phyloP scores from a whole-genome alignment of 768 basidiomycete species.

The Tulasnella sp. region DNA sequence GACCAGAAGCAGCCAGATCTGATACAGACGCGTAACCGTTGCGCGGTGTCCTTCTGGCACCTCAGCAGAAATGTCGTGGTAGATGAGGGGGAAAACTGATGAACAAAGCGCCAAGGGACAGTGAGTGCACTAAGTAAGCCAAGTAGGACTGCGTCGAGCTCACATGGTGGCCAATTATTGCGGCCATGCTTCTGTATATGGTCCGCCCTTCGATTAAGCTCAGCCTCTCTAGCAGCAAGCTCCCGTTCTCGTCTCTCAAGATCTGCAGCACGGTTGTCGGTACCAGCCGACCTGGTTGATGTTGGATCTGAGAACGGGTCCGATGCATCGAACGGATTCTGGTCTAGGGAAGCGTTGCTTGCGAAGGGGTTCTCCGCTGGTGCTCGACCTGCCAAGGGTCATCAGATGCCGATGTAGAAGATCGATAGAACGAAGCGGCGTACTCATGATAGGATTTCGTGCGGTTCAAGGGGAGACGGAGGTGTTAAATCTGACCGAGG shows the following conservation, averaged over 20 bases:
- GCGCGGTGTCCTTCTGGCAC: slow-evolving; percentile 77
- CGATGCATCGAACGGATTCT: slow-evolving; percentile 71
- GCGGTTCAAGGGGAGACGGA: neutral
- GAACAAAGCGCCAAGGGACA: slow-evolving; percentile 23
- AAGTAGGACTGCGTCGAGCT: slow-evolving; percentile 37
- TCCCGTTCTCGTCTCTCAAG: slow-evolving; percentile 76
- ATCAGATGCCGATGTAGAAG: neutral
- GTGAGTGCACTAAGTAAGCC: neutral
- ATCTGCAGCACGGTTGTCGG: slow-evolving; percentile 48
- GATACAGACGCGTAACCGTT: slow-evolving; percentile 81
- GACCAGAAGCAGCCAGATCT: slow-evolving; percentile 88
- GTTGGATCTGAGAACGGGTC: slow-evolving; percentile 52
- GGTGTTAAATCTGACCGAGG: slow-evolving; percentile 1
- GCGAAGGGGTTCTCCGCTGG: slow-evolving; percentile 70
- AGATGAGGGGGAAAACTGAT: slow-evolving; percentile 88
- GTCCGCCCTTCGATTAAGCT: slow-evolving; percentile 43
- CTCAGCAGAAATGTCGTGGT: slow-evolving; percentile 86
- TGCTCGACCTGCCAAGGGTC: slow-evolving; percentile 20
- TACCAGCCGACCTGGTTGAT: slow-evolving; percentile 39
- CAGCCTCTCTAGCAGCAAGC: slow-evolving; percentile 59
- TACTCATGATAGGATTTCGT: slow-evolving; percentile 15
- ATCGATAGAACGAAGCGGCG: neutral
- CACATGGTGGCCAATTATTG: slow-evolving; percentile 93
- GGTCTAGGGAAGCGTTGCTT: slow-evolving; percentile 77
- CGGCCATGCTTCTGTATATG: slow-evolving; percentile 69